Conservation (phyloP, 1,139 yeast species). For the Geotrichum fermentans region DNA sequence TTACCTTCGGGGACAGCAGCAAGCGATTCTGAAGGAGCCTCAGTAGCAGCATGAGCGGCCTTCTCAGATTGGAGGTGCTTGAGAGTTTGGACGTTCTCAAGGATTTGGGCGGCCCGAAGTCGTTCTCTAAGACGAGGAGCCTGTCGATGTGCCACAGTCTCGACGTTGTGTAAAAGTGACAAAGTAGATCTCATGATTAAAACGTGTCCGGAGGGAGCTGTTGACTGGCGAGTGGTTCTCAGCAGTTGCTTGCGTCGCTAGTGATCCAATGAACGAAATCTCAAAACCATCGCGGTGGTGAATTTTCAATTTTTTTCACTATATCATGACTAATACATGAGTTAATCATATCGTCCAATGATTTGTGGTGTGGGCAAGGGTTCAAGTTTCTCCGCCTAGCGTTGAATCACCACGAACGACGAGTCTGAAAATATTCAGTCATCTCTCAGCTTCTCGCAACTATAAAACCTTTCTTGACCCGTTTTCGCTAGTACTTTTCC, state of each 20-base stretch:
- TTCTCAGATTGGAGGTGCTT: constrained; percentile 13
- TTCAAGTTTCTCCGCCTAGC: too few relatives aligned
- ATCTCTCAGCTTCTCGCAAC: too few relatives aligned
- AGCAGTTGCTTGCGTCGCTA: neutral
- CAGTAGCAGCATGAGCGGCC: constrained; percentile 19
- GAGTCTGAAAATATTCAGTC: too few relatives aligned
- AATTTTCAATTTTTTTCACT: too few relatives aligned
- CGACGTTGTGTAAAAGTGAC: constrained; percentile 14
- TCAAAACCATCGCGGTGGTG: too few relatives aligned
- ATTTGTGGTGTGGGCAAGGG: too few relatives aligned
- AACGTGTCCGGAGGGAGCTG: neutral
- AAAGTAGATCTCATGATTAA: constrained; percentile 14
- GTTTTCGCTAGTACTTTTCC: too few relatives aligned
- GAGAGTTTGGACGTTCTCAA: constrained; percentile 12
- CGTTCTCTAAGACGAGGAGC: constrained; percentile 21
- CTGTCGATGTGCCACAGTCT: constrained; percentile 6
- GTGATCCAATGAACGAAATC: neutral
- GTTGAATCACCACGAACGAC: too few relatives aligned
- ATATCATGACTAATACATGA: too few relatives aligned
- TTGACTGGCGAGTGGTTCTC: neutral
- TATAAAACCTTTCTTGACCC: too few relatives aligned
- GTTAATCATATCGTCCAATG: too few relatives aligned
- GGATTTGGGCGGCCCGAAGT: constrained; percentile 9
- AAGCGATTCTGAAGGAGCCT: constrained; percentile 9
- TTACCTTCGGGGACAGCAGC: constrained; percentile 21